Base-by-base conservation (phyloP, 352 stramenopile genomes). In the Phytopythium ostracodes region DNA sequence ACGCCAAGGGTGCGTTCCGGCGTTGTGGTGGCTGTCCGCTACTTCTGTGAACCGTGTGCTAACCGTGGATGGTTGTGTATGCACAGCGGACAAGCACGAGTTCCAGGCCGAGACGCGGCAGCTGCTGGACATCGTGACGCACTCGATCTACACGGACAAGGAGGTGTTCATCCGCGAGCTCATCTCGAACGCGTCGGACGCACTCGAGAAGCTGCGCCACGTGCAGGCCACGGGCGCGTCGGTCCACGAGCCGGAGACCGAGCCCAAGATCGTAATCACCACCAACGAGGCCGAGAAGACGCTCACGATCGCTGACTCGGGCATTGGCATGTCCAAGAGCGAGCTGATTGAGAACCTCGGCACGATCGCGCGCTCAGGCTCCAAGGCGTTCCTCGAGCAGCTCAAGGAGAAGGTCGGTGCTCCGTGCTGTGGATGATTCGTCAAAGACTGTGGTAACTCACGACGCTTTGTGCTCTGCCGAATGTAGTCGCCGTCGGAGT, bases 131-230 rank as follows among this genome's bases (percentile, higher is more conserved):
- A 98, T 99, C 63, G 97, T 99, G 62, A 99, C 97, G 11, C 94
- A 99, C 78, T 99, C 97, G 20, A 96, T 99, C 60, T 99, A 99
- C 82, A 99, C 97, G 35, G 97, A 99, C 78, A 99, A 99, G 81
- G 96, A 99, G 63, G 95, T 99, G 2, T 99, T 99, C 76, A 80
- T 99, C 29, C 87, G 96, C 44, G 98, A 99, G 75, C 81, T 99
- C 17, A 98, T 99, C 59, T 99, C 93, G 27, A 99, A 99, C 73
- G 93, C 97, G 1, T 98, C 92, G 22, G 98, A 99, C 76, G 97
- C 98, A 11, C 83, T 99, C 20, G 98, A 99, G 80, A 99, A 99
- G 79, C 80, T 99, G 38, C 91, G 97, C 56, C 97, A 99, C 71
- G 61, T 93, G 67, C 79, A 94, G 65, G 86, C 83, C n/a, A 91